Evolutionary conservation across 116 monocot species (phyloP).

Genomic region (Posidonia oceanica): DNA sequence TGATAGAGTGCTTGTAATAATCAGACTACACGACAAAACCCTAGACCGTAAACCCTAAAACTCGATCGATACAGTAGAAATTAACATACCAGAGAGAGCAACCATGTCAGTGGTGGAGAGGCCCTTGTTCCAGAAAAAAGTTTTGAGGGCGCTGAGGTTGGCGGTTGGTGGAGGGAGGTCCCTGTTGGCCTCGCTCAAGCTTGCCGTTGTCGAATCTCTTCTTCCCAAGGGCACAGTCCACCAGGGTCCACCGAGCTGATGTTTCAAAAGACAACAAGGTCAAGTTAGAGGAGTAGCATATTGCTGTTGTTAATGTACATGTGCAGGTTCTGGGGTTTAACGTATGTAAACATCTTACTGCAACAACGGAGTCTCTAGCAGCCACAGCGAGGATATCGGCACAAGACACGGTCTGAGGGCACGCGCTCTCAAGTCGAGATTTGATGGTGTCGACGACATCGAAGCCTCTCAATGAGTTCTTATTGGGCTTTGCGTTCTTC

Average conservation of each 20-base stretch:
- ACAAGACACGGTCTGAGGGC: slow-evolving; percentile 44
- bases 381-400: slow-evolving; percentile 64
- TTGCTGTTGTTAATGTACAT: no score
- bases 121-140: slow-evolving; percentile 42
- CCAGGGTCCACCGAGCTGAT: slow-evolving; percentile 17
- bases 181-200: slow-evolving; percentile 31
- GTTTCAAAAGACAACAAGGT: neutral
- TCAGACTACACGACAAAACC: no score
- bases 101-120: slow-evolving; percentile 62
- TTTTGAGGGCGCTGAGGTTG: slow-evolving; percentile 37
- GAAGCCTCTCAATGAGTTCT: slow-evolving; percentile 39
- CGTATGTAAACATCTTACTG: slow-evolving; percentile 11
- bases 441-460: slow-evolving; percentile 64
- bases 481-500: slow-evolving; percentile 47
- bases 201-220: slow-evolving; percentile 53
- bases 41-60: no score
- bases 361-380: slow-evolving; percentile 33
- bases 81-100: slow-evolving; percentile 41
- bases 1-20: no score
- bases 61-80: neutral
- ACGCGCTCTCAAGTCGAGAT: slow-evolving; percentile 28
- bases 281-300: no score
- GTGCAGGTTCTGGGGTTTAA: no score
- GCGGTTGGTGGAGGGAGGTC: slow-evolving; percentile 54
- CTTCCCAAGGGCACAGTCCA: slow-evolving; percentile 64